phyloP scores from a whole-genome alignment of 176 grass and related monocot genomes.

The Miscanthus lutarioriparius region DNA sequence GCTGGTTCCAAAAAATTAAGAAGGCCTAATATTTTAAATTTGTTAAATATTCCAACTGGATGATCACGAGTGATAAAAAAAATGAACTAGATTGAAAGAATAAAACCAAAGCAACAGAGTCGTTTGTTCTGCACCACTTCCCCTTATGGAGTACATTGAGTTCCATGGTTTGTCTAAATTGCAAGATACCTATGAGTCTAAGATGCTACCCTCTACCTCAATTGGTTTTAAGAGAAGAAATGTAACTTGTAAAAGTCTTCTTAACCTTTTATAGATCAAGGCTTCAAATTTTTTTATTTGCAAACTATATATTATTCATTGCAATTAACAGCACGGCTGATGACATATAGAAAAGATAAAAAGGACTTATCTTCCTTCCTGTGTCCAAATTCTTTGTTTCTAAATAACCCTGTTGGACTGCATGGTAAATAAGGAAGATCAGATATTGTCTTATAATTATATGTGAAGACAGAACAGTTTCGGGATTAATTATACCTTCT shows the following conservation, averaged over 20 bases:
- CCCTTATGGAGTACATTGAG: background rate
- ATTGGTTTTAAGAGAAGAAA: background rate
- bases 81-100: background rate
- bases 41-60: background rate
- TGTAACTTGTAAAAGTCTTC: background rate
- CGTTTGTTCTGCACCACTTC: background rate
- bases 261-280: background rate
- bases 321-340: conserved; percentile 11
- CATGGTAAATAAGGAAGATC: conserved; percentile 36
- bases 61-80: background rate
- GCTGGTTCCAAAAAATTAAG: background rate
- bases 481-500: conserved; percentile 34
- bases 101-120: background rate
- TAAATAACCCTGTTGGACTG: conserved; percentile 34
- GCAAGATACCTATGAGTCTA: background rate
- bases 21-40: background rate
- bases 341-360: conserved; percentile 26
- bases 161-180: conserved; percentile 21
- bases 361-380: conserved; percentile 57
- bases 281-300: background rate
- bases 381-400: conserved; percentile 41
- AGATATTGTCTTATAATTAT: background rate
- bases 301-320: background rate
- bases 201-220: background rate
- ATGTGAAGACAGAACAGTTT: conserved; percentile 9